These are phyloP conservation scores for Porphyrellus cyaneotinctus DNA, from an alignment of 768 basidiomycete genomes.

Conservation along the genomic window DNA sequence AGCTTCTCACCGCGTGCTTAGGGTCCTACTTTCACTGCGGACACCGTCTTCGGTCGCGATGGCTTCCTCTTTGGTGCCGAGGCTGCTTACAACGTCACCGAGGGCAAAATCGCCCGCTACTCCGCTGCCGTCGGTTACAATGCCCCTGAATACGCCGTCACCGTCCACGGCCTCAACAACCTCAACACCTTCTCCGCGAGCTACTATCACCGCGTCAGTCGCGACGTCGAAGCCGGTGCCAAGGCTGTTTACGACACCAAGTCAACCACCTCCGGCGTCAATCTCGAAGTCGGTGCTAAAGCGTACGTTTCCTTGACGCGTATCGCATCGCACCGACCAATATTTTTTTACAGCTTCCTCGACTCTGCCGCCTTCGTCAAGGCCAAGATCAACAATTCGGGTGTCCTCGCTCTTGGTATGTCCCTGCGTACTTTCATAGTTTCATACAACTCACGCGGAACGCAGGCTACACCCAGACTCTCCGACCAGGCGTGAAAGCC, in stretches of 20 bases:
- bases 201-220: constrained; percentile 96
- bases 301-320: constrained; percentile 49
- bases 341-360: constrained; percentile 51
- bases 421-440: neutral
- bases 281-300: constrained; percentile 94
- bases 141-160: constrained; percentile 93
- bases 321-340: neutral
- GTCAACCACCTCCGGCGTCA: constrained; percentile 78
- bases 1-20: constrained; percentile 29
- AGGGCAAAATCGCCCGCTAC: constrained; percentile 89
- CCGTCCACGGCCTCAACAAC: constrained; percentile 93
- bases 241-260: constrained; percentile 97
- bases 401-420: constrained; percentile 80
- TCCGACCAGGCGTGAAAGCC: constrained; percentile 90
- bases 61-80: constrained; percentile 97
- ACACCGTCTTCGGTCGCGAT: constrained; percentile 92
- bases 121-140: constrained; percentile 91
- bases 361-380: constrained; percentile 91
- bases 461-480: constrained; percentile 83
- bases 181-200: constrained; percentile 89
- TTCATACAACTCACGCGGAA: constrained; percentile 11
- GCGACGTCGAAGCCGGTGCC: constrained; percentile 91
- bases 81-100: constrained; percentile 93
- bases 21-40: constrained; percentile 97
- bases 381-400: constrained; percentile 97